Conservation (phyloP, 345 rosid species). For the Dipteronia sinensis region DNA sequence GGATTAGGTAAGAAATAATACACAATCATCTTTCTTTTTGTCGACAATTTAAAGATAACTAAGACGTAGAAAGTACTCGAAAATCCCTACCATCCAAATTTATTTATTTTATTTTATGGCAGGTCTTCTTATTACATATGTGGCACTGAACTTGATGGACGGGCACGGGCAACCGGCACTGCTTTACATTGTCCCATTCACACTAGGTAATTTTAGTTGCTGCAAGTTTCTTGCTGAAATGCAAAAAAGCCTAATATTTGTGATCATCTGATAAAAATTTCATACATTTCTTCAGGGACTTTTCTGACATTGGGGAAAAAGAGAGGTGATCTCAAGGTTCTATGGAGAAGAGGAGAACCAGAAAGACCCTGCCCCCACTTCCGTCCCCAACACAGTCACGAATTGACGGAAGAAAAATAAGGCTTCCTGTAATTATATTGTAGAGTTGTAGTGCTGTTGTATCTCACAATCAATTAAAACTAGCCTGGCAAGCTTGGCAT, state of each 20-base stretch:
- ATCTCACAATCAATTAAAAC: constrained; percentile 10
- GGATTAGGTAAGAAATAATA: constrained; percentile 66
- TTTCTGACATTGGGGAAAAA: constrained; percentile 64
- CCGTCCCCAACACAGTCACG: constrained; percentile 34
- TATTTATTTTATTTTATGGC: constrained; percentile 14
- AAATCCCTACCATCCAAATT: not conserved
- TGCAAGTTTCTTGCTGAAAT: not conserved
- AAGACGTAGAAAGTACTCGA: not conserved
- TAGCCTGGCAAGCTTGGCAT: constrained; percentile 14
- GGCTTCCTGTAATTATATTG: constrained; percentile 14
- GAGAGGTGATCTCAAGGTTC: constrained; percentile 69
- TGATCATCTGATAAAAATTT: not conserved
- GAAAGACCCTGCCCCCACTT: constrained; percentile 76
- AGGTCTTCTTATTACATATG: constrained; percentile 95
- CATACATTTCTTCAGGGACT: constrained; percentile 55
- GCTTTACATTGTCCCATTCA: constrained; percentile 93
- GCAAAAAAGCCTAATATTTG: not conserved
- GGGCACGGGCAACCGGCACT: constrained; percentile 98
- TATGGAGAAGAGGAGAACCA: constrained; percentile 88
- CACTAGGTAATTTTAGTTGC: constrained; percentile 58
- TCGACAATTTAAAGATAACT: not conserved
- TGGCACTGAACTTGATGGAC: constrained; percentile 91
- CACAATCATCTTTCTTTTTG: constrained; percentile 1
- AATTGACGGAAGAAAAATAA: constrained; percentile 20
- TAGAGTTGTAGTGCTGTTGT: constrained; percentile 6